These are phyloP conservation scores for Macadamia integrifolia DNA, from an alignment of 164 flowering plant species.

Conservation along the genomic window DNA sequence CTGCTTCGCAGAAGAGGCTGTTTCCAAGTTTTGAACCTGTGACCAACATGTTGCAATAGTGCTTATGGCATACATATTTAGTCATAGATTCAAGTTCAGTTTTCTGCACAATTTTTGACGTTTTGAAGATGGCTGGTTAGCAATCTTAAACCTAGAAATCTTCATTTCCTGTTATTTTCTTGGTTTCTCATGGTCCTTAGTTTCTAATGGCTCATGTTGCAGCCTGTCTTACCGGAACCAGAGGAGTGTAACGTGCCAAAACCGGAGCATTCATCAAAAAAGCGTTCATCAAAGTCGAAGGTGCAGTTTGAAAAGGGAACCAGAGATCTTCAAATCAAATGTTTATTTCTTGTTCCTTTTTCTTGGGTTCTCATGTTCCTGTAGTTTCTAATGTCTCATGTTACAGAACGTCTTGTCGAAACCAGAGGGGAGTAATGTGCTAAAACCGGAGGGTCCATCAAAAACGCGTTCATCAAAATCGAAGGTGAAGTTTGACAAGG, in stretches of 20 bases:
- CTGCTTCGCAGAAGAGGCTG: no score
- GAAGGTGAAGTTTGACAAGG: constrained; percentile 27
- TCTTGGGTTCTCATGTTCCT: constrained; percentile 1
- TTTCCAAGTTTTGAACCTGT: no score
- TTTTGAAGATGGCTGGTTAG: not conserved
- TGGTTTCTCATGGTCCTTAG: not conserved
- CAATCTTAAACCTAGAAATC: not conserved
- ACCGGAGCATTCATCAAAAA: no score
- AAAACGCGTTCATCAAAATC: not conserved
- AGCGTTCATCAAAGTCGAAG: constrained; percentile 2
- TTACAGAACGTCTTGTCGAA: constrained; percentile 3
- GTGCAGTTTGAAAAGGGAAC: constrained; percentile 33
- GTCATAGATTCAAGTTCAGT: no score
- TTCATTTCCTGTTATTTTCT: not conserved
- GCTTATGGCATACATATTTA: no score
- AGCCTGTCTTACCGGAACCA: not conserved
- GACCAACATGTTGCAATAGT: no score
- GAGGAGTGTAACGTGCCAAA: no score
- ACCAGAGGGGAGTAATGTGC: no score
- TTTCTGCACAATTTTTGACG: not conserved
- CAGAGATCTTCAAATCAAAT: no score
- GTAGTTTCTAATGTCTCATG: not conserved
- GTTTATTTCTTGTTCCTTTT: not conserved
- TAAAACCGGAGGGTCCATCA: no score
- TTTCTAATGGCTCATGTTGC: not conserved